These are phyloP conservation scores for Cercophora samala DNA, from an alignment of 495 filamentous ascomycete species.

Conservation along the genomic window DNA sequence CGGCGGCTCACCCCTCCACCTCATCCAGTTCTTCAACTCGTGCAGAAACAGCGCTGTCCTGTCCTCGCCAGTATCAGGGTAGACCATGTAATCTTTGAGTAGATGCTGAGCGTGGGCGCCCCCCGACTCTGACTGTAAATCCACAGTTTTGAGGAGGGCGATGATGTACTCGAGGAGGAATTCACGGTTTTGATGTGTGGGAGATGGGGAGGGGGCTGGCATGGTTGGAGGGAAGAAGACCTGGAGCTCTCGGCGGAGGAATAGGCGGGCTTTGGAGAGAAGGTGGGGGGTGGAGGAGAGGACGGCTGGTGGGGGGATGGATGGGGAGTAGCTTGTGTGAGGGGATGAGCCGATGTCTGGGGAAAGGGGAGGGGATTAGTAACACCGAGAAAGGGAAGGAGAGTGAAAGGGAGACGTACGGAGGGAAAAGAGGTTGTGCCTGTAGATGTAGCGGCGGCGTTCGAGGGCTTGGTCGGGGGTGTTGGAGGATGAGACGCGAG, in stretches of 20 bases:
- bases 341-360: conserved; percentile 70
- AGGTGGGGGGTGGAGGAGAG: conserved; percentile 64
- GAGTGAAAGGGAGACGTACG: conserved; percentile 43
- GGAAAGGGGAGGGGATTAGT: background rate
- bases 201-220: conserved; percentile 23
- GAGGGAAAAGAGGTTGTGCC: conserved; percentile 69
- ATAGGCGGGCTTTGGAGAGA: conserved; percentile 77
- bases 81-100: conserved; percentile 69
- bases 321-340: conserved; percentile 66
- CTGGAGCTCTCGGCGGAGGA: conserved; percentile 82
- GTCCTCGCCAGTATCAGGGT: conserved; percentile 51
- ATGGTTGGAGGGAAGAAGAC: conserved; percentile 69
- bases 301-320: conserved; percentile 61
- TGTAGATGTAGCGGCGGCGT: conserved; percentile 72
- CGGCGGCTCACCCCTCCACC: conserved; percentile 60
- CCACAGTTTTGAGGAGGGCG: conserved; percentile 83
- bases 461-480: conserved; percentile 56
- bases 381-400: no score
- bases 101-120: conserved; percentile 79
- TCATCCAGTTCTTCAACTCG: conserved; percentile 75
- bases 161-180: conserved; percentile 88
- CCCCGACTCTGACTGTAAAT: conserved; percentile 75
- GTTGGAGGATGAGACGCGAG: no score
- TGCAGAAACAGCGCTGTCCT: conserved; percentile 80
- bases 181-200: conserved; percentile 78